Evolutionary conservation across 83 land plant species (phyloP).

Genomic region (Diphasiastrum complanatum): DNA sequence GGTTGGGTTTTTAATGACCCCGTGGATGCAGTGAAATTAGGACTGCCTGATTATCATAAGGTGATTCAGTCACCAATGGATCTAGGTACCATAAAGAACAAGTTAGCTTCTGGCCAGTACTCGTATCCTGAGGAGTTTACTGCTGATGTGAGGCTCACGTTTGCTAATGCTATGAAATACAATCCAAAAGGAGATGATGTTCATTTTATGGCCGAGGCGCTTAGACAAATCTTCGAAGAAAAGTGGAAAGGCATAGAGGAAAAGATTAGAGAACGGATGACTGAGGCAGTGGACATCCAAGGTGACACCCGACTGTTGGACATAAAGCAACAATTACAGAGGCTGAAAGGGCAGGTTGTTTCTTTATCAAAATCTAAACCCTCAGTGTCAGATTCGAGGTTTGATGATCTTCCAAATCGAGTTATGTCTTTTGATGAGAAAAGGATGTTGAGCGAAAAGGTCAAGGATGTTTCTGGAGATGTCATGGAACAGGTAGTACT

Average conservation of each 20-base stretch:
- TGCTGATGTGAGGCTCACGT: constrained; percentile 10
- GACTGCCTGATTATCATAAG: constrained; percentile 11
- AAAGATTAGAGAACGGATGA: constrained; percentile 3
- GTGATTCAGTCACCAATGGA: constrained; percentile 10
- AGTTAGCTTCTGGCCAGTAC: constrained; percentile 1
- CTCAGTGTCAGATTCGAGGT: too few relatives aligned
- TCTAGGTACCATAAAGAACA: constrained; percentile 10
- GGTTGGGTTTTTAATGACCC: constrained; percentile 8
- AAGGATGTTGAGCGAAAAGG: constrained; percentile 3
- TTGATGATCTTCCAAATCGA: not conserved
- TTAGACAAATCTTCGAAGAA: not conserved
- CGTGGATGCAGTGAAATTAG: constrained; percentile 8
- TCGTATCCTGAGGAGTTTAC: constrained; percentile 3
- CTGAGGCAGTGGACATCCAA: not conserved
- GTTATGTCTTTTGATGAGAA: constrained; percentile 4
- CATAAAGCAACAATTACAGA: not conserved
- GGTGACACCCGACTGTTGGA: not conserved
- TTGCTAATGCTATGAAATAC: constrained; percentile 10
- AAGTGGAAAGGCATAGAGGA: not conserved
- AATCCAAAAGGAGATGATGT: constrained; percentile 9
- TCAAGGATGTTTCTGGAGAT: not conserved
- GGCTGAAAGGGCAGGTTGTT: constrained; percentile 2
- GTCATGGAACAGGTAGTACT: not conserved
- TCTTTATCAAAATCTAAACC: not conserved
- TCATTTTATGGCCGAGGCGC: constrained; percentile 2